phyloP scores from a whole-genome alignment of 2,329 filamentous ascomycete species.

The Westerdykella sp. region DNA sequence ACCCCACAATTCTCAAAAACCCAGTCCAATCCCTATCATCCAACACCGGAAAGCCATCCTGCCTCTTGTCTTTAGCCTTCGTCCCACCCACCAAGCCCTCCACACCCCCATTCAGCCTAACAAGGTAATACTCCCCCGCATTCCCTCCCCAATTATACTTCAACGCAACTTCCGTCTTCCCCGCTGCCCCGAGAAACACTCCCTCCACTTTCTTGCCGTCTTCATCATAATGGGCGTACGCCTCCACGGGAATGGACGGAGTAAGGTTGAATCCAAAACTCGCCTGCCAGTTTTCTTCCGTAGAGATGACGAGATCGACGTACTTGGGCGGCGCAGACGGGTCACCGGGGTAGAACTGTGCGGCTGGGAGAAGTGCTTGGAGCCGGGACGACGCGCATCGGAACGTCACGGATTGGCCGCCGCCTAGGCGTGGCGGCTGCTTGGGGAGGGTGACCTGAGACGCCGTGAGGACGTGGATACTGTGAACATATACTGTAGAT shows the following conservation, averaged over 20 bases:
- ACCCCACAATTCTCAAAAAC: constrained; percentile 5
- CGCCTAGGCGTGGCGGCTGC: neutral
- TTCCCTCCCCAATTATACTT: constrained; percentile 12
- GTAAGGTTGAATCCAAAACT: constrained; percentile 2
- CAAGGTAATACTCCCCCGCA: constrained; percentile 10
- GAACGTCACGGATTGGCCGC: constrained; percentile 1
- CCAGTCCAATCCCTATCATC: constrained; percentile 11
- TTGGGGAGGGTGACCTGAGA: constrained; percentile 7
- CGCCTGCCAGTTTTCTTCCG: constrained; percentile 8
- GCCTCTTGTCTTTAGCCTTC: constrained; percentile 1
- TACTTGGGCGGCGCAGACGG: neutral
- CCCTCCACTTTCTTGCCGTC: constrained; percentile 1
- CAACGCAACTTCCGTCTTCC: constrained; percentile 5
- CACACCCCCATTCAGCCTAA: constrained; percentile 3
- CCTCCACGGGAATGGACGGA: constrained; percentile 1
- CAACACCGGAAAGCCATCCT: constrained; percentile 3
- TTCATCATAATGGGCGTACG: constrained; percentile 3
- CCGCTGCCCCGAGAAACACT: constrained; percentile 5
- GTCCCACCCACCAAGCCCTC: neutral
- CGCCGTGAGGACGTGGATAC: neutral
- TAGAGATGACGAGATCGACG: constrained; percentile 5
- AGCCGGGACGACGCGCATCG: constrained; percentile 3
- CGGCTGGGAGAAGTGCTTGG: neutral
- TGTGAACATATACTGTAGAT: neutral
- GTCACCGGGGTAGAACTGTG: too few species aligned